Conservation (phyloP, 495 filamentous ascomycete species). For the Hypoxylon rickii region DNA sequence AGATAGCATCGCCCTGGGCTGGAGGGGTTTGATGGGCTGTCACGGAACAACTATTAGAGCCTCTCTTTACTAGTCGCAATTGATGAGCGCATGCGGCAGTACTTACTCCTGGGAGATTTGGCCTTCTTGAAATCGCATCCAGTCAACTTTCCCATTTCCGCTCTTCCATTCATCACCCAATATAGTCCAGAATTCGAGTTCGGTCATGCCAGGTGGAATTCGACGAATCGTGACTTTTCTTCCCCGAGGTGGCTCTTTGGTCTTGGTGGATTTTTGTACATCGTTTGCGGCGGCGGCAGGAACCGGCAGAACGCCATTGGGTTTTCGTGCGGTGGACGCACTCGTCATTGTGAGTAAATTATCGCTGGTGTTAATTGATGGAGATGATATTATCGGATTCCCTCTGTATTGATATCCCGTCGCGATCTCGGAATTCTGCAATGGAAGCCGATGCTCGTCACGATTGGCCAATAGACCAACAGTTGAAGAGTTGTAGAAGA, state of each 20-base stretch:
- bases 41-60: conserved; percentile 20
- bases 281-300: conserved; percentile 58
- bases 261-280: conserved; percentile 50
- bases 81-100: background rate
- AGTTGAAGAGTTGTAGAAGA: background rate
- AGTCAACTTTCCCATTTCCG: conserved; percentile 81
- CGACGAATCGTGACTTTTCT: conserved; percentile 86
- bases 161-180: conserved; percentile 84
- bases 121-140: conserved; percentile 75
- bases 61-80: background rate
- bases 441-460: too few species aligned
- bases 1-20: conserved; percentile 78
- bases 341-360: background rate
- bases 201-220: conserved; percentile 83
- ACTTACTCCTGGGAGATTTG: conserved; percentile 87
- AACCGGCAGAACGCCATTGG: conserved; percentile 59
- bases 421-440: too few species aligned
- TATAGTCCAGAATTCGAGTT: conserved; percentile 71
- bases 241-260: conserved; percentile 64
- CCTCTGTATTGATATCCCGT: too few species aligned
- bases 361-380: background rate
- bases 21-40: conserved; percentile 76
- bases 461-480: too few species aligned
- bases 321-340: conserved; percentile 14
- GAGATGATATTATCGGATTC: background rate